Percentiles rank a stretch among this genome's conserved stretches.
These are phyloP conservation scores for Botrytis porri DNA, from an alignment of 2,329 filamentous ascomycete species.

Conservation along the genomic window DNA sequence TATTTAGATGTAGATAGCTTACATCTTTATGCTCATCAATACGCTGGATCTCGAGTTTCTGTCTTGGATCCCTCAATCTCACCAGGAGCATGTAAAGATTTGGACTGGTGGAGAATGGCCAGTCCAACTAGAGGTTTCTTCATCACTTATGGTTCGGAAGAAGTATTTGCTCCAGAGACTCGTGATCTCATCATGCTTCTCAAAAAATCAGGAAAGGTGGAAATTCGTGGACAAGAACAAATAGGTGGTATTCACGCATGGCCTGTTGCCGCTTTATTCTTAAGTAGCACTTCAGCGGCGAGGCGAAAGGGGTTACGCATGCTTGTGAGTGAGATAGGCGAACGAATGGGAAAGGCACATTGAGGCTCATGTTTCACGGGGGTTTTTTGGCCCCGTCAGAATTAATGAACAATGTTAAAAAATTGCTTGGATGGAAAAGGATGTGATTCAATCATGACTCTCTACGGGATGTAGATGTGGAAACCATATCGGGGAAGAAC, in stretches of 20 bases:
- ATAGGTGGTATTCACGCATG: constrained; percentile 73
- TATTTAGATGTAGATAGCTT: constrained; percentile 68
- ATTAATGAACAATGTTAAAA: background rate
- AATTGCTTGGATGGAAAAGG: background rate
- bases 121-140: constrained; percentile 65
- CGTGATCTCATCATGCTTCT: constrained; percentile 56
- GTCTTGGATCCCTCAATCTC: constrained; percentile 59
- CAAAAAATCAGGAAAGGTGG: constrained; percentile 46
- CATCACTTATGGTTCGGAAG: constrained; percentile 71
- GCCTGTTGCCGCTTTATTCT: constrained; percentile 67
- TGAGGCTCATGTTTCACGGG: background rate
- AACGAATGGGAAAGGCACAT: constrained; percentile 12
- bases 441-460: too few relatives aligned
- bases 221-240: constrained; percentile 48
- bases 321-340: constrained; percentile 18
- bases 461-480: background rate
- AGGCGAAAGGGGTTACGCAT: constrained; percentile 51
- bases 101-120: constrained; percentile 63
- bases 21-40: constrained; percentile 67
- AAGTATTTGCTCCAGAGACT: constrained; percentile 73
- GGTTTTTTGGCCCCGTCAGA: background rate
- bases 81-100: constrained; percentile 66
- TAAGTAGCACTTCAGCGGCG: constrained; percentile 47
- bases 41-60: constrained; percentile 53
- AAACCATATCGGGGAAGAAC: background rate